phyloP scores from a whole-genome alignment of 345 rosid genomes.

The Murraya paniculata region DNA sequence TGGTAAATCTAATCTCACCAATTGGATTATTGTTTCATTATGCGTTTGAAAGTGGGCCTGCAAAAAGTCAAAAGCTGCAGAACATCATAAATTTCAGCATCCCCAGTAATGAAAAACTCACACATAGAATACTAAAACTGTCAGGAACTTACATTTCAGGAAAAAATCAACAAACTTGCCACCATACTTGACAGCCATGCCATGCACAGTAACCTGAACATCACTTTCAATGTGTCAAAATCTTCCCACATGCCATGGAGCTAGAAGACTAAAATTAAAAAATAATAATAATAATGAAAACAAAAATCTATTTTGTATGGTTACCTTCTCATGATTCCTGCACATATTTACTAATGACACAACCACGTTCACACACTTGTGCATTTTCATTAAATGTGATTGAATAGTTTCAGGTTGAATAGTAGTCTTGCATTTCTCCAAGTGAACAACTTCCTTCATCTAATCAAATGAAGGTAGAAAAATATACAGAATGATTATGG shows the following conservation, averaged over 20 bases:
- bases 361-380: conserved; percentile 57
- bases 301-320: conserved; percentile 5
- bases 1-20: conserved; percentile 43
- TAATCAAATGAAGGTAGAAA: conserved; percentile 21
- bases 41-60: conserved; percentile 65
- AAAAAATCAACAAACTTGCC: conserved; percentile 76
- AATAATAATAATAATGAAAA: neutral
- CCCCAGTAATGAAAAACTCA: conserved; percentile 1
- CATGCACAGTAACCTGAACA: conserved; percentile 58
- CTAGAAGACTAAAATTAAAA: neutral
- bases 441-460: conserved; percentile 52
- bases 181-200: conserved; percentile 84
- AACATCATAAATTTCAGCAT: conserved; percentile 17
- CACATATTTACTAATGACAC: conserved; percentile 76
- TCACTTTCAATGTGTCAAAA: conserved; percentile 15
- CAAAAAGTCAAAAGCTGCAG: conserved; percentile 69
- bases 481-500: conserved; percentile 1
- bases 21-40: conserved; percentile 50
- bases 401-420: conserved; percentile 38
- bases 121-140: conserved; percentile 5
- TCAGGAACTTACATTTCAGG: conserved; percentile 55
- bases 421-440: conserved; percentile 38
- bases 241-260: neutral
- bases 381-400: conserved; percentile 44
- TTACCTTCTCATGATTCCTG: conserved; percentile 69